phyloP scores from a whole-genome alignment of 768 basidiomycete species.

The Pilatotrama ljubarskyi region DNA sequence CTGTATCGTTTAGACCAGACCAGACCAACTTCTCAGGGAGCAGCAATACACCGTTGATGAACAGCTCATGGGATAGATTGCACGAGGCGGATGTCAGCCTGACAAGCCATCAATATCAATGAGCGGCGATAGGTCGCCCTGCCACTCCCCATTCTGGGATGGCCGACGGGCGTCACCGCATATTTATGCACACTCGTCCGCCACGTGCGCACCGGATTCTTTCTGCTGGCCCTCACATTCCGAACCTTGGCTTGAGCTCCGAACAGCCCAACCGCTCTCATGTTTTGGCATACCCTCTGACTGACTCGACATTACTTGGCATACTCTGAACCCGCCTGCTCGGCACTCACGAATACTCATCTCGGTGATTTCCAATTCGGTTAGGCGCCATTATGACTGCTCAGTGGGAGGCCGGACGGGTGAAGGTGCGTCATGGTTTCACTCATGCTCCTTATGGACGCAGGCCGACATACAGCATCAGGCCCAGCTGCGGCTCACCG shows the following conservation, averaged over 20 bases:
- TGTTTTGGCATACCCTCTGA: background rate
- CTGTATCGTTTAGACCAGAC: conserved; percentile 7
- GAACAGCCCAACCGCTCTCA: background rate
- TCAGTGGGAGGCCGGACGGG: conserved; percentile 34
- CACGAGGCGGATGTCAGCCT: background rate
- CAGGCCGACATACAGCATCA: conserved; percentile 28
- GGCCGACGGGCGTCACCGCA: conserved; percentile 4
- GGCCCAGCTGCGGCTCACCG: conserved; percentile 63
- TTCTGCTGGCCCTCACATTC: conserved; percentile 10
- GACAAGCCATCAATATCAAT: conserved; percentile 4
- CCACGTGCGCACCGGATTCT: conserved; percentile 9
- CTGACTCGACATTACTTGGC: background rate
- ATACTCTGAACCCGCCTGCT: background rate
- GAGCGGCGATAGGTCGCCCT: conserved; percentile 2
- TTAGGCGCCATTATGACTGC: conserved; percentile 14
- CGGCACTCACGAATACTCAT: background rate
- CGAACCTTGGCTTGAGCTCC: background rate
- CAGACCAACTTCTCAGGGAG: no score
- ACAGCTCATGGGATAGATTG: background rate
- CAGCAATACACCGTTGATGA: background rate
- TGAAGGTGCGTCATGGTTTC: conserved; percentile 31
- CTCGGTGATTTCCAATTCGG: background rate
- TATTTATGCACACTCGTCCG: conserved; percentile 12
- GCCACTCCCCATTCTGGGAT: background rate
- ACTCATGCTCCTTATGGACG: background rate